Evolutionary conservation across 208 protist genomes (phyloP), one percentile per base, ranked within the genome.

Genomic region (Crithidia fasciculata): DNA sequence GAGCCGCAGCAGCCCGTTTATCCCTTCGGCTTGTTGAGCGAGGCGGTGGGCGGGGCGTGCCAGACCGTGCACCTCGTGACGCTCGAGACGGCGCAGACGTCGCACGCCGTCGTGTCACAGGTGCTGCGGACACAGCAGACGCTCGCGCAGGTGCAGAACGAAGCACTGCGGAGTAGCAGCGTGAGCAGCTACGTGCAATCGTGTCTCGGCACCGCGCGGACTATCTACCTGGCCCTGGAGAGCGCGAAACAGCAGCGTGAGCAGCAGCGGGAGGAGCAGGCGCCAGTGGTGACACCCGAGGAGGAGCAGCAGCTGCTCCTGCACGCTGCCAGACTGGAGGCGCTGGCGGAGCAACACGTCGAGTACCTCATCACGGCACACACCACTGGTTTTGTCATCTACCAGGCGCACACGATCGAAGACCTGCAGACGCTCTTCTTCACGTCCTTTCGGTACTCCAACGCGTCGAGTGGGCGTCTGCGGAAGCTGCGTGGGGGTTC

Each of bases 21-120:
- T 66, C 82, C 82, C 5, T 73, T 82, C 39, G 54, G 67, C n/a
- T 49, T 87, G n/a, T 50, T 87, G 36, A 57, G 69, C n/a, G 74
- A 81, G 68, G 64, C 68, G 7, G 37, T 87, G 5, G 72, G 61
- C 15, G 82, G 82, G 10, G 58, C 76, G 37, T 54, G 69, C 49
- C 68, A 74, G 62, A 79, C 82, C 39, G 70, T 78, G 53, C 67
- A 69, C 57, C 28, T 83, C 36, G 59, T 87, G 47, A 55, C 59
- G 43, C 15, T 80, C 2, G 82, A 81, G 64, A 39, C 41, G 16
- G 40, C n/a, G 45, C n/a, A 49, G 39, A 66, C 71, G 15, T 15
- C 64, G n/a, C 13, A 47, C 5, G 56, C 63, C 18, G 18, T 50
- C 45, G 54, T 53, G 39, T 15, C 74, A 36, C 53, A 55, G 2